These are phyloP conservation scores for Monilinia polystroma DNA, from an alignment of 2,329 filamentous ascomycete genomes.

Conservation along the genomic window DNA sequence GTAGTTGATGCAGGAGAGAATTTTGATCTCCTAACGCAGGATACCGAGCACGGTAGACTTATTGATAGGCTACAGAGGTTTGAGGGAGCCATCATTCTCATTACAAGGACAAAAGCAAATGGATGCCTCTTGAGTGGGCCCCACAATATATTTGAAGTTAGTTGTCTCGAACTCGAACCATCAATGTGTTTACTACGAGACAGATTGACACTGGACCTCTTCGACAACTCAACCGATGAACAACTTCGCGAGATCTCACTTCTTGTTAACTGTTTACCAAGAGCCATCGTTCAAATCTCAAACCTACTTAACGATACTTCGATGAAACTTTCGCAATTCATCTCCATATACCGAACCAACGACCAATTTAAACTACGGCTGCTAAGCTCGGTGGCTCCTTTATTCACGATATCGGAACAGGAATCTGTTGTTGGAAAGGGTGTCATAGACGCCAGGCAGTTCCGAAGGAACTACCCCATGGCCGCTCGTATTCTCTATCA, in stretches of 20 bases:
- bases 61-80: slow-evolving; percentile 30
- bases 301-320: slow-evolving; percentile 31
- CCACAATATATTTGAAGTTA: slow-evolving; percentile 30
- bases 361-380: slow-evolving; percentile 33
- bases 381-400: slow-evolving; percentile 29
- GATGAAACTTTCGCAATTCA: slow-evolving; percentile 34
- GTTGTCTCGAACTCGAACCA: slow-evolving; percentile 29
- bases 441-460: slow-evolving; percentile 29
- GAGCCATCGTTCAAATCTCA: slow-evolving; percentile 33
- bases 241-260: slow-evolving; percentile 29
- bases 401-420: slow-evolving; percentile 26
- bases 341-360: slow-evolving; percentile 30
- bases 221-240: slow-evolving; percentile 27
- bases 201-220: slow-evolving; percentile 21
- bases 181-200: slow-evolving; percentile 28
- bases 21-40: slow-evolving; percentile 25
- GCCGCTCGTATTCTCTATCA: slow-evolving; percentile 30
- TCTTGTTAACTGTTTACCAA: slow-evolving; percentile 29
- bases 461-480: slow-evolving; percentile 27
- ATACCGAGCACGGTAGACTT: slow-evolving; percentile 19
- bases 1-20: slow-evolving; percentile 31
- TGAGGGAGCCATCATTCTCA: slow-evolving; percentile 29
- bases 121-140: slow-evolving; percentile 29
- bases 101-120: slow-evolving; percentile 30
- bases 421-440: slow-evolving; percentile 32